These are phyloP conservation scores for Eimeria sp. DNA, from an alignment of 169 alveolate genomes.

Conservation along the genomic window DNA sequence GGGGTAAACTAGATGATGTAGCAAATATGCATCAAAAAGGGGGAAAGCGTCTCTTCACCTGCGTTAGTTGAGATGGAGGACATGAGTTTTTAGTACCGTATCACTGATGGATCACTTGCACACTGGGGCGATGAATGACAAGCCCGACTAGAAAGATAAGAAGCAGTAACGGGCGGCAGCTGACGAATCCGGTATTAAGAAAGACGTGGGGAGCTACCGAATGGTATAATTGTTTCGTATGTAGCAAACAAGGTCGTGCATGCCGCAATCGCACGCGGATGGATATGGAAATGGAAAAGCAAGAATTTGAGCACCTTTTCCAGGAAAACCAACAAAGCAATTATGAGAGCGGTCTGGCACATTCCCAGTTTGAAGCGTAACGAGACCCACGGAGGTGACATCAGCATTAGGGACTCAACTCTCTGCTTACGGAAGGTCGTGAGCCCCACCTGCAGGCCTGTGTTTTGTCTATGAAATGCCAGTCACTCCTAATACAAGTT, in stretches of 20 bases:
- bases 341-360: background rate
- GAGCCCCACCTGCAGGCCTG: too few species aligned
- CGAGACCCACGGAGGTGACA: background rate
- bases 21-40: background rate
- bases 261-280: background rate
- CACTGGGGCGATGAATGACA: background rate
- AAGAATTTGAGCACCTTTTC: background rate
- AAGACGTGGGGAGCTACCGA: background rate
- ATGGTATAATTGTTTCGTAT: background rate
- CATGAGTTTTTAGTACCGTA: background rate
- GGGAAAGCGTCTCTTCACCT: background rate
- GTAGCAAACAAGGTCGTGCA: background rate
- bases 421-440: background rate
- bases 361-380: background rate
- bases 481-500: background rate
- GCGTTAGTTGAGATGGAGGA: too few species aligned
- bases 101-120: background rate
- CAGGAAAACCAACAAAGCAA: background rate
- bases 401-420: background rate
- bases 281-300: background rate
- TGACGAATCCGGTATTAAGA: background rate
- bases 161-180: too few species aligned
- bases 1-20: background rate
- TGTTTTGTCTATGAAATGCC: too few species aligned
- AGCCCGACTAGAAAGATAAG: background rate